phyloP scores from a whole-genome alignment of 352 stramenopile genomes.

The Pythium coloratum region DNA sequence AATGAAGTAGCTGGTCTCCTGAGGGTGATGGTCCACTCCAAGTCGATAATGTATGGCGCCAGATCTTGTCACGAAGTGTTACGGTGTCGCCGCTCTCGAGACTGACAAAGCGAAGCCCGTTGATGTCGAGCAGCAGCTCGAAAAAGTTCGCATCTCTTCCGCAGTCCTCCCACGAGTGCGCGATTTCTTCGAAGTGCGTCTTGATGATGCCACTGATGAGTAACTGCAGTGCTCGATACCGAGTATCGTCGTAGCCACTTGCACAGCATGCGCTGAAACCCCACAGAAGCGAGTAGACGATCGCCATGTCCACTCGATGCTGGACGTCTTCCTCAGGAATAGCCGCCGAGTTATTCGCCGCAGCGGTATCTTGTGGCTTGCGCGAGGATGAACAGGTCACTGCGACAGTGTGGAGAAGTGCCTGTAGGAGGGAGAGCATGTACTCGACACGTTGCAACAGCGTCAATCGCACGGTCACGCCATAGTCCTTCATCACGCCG shows the following conservation, averaged over 20 bases:
- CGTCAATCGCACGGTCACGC: constrained; percentile 26
- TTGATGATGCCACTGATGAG: constrained; percentile 33
- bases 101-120: constrained; percentile 26
- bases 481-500: constrained; percentile 33
- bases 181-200: constrained; percentile 25
- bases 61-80: constrained; percentile 27
- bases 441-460: constrained; percentile 46
- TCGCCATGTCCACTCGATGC: constrained; percentile 50
- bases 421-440: constrained; percentile 46
- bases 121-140: constrained; percentile 30
- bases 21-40: neutral
- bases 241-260: neutral
- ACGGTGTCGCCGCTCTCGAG: constrained; percentile 20
- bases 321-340: constrained; percentile 22
- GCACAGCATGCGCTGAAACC: constrained; percentile 26
- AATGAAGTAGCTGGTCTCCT: constrained; percentile 15
- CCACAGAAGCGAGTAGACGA: constrained; percentile 58
- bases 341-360: neutral
- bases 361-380: constrained; percentile 11
- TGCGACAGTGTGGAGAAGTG: constrained; percentile 30
- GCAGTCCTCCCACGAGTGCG: constrained; percentile 29
- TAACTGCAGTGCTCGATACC: constrained; percentile 18
- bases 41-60: constrained; percentile 13
- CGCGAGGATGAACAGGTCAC: constrained; percentile 13
- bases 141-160: constrained; percentile 31